Base-by-base conservation (phyloP, 345 rosid species). In the Firmiana major region DNA sequence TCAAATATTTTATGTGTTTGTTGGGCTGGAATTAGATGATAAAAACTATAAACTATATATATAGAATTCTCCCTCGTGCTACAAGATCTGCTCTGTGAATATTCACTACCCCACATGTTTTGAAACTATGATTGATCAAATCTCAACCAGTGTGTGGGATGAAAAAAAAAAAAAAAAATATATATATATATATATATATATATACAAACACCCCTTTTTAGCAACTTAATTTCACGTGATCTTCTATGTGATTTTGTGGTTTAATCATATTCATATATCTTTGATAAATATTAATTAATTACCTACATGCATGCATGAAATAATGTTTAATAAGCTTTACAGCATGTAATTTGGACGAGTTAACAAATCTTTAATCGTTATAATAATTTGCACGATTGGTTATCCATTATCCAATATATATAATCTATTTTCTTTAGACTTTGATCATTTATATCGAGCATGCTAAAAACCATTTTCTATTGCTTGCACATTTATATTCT, bases 101-200 rank as follows among this genome's bases (percentile, higher is more conserved):
- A 83, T 80, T 79, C 66, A 77, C 49, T 71, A 63, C 78, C 84
- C 85, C 81, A 80, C 88, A 84, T 81, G 82, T 83, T 81, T 75
- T 80, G 84, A 72, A 71, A 66, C 79, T 79, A 86, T 83, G 81
- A 87, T 89, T 77, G 45, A 72, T 79, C 76, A 72, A 76, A 78
- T 81, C 79, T 64, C 46, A 69, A 59, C 48, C n/a, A 65, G 31
- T 13, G 60, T 53, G 59, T 36, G 63, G 0, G 38, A 62, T 71
- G 45, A 72, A 72, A 19, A 45, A 31, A n/a, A n/a, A n/a, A n/a
- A n/a, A n/a, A n/a, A n/a, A n/a, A n/a, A n/a, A n/a, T n/a, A n/a
- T n/a, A n/a, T n/a, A n/a, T n/a, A n/a, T n/a, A n/a, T n/a, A n/a
- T n/a, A n/a, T n/a, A n/a, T n/a, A 36, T 43, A 42, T 74, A 71